phyloP scores from a whole-genome alignment of 352 stramenopile species.

The Phytophthora lateralis region DNA sequence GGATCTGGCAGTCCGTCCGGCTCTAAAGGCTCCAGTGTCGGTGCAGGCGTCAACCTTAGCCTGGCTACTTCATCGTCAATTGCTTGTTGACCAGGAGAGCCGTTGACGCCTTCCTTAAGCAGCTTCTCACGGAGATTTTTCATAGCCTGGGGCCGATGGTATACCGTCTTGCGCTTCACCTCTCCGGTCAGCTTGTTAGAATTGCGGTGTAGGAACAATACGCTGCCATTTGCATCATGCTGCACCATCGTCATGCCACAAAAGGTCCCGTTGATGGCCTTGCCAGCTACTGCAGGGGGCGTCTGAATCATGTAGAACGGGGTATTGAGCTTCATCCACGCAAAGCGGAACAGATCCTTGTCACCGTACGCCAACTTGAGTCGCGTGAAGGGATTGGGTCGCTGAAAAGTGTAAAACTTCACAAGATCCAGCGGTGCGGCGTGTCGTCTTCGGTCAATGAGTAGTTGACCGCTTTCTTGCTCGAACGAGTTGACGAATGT shows the following conservation, averaged over 20 bases:
- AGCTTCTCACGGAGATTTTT: conserved; percentile 16
- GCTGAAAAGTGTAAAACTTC: conserved; percentile 47
- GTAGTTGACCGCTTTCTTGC: conserved; percentile 63
- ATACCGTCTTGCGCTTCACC: conserved; percentile 21
- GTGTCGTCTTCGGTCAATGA: conserved; percentile 47
- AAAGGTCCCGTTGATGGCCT: no score
- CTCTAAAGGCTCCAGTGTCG: conserved; percentile 14
- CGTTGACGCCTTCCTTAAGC: conserved; percentile 8
- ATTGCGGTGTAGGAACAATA: conserved; percentile 61
- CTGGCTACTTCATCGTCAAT: conserved; percentile 12
- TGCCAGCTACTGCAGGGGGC: conserved; percentile 34
- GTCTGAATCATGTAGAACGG: conserved; percentile 58
- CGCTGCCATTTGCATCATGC: conserved; percentile 23
- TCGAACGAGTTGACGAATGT: conserved; percentile 61
- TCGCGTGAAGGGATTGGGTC: conserved; percentile 40
- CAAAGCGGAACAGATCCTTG: conserved; percentile 33
- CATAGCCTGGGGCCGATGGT: conserved; percentile 14
- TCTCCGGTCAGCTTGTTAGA: conserved; percentile 43
- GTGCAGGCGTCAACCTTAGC: conserved; percentile 7
- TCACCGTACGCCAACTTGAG: conserved; percentile 40
- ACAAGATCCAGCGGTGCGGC: conserved; percentile 37
- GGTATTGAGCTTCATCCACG: conserved; percentile 50
- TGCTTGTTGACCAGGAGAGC: conserved; percentile 8
- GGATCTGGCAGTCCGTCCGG: conserved; percentile 39
- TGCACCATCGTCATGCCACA: no score